A percentile compares a stretch with the other conserved stretches of the same genome.
phyloP scores from a whole-genome alignment of 1,284 basidiomycete species.

The Sparassis latifolia region DNA sequence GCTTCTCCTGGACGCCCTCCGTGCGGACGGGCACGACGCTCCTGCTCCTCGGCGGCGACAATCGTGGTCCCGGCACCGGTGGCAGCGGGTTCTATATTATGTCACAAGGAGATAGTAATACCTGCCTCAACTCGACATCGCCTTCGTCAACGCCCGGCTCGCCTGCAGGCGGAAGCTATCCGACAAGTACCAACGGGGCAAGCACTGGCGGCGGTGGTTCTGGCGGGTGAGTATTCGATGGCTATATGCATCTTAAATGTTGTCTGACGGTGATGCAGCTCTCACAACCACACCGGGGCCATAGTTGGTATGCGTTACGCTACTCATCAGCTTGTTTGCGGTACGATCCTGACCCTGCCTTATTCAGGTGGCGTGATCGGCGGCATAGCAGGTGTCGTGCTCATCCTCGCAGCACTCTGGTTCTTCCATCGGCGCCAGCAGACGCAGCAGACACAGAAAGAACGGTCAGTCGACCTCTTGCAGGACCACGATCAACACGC shows the following conservation, averaged over 20 bases:
- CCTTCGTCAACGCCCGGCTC: constrained; percentile 71
- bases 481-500: constrained; percentile 39
- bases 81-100: constrained; percentile 58
- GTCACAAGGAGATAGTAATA: constrained; percentile 38
- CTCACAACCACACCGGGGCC: constrained; percentile 44
- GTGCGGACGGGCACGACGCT: constrained; percentile 59
- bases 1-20: constrained; percentile 64
- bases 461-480: constrained; percentile 58
- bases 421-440: constrained; percentile 41
- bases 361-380: constrained; percentile 56
- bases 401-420: constrained; percentile 42
- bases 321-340: neutral
- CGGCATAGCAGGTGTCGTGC: constrained; percentile 43
- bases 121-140: constrained; percentile 50
- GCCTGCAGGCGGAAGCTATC: constrained; percentile 71
- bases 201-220: constrained; percentile 10
- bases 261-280: constrained; percentile 4
- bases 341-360: neutral
- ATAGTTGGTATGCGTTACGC: constrained; percentile 46
- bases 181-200: constrained; percentile 40
- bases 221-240: constrained; percentile 1
- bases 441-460: constrained; percentile 33
- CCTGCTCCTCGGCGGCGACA: constrained; percentile 59
- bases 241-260: neutral
- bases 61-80: constrained; percentile 56